A percentile compares a stretch with the other conserved stretches of the same genome.
Evolutionary conservation across 176 grass and related monocot genomes (phyloP).

Genomic region (Cocos nucifera): DNA sequence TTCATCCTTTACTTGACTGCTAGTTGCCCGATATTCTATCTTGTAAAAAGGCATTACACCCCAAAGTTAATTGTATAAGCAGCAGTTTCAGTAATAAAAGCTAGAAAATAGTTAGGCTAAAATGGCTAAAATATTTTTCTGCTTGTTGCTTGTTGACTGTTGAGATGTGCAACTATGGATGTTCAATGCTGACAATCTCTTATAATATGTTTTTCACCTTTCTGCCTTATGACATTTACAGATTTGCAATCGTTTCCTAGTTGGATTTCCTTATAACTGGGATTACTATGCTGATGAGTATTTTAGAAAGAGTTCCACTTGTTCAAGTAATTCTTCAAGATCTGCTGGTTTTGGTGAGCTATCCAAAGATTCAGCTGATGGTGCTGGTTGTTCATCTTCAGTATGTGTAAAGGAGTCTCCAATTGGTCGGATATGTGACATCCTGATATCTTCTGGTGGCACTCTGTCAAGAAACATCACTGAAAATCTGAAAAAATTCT

Average conservation of each 20-base stretch:
- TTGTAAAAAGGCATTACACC: neutral
- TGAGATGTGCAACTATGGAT: too few relatives aligned
- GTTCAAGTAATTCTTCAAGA: constrained; percentile 6
- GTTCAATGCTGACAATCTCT: too few relatives aligned
- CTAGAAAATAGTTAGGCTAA: neutral
- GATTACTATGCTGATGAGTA: constrained; percentile 7
- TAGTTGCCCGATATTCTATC: neutral
- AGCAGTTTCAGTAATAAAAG: neutral
- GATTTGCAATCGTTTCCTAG: constrained; percentile 13
- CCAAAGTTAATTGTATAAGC: too few relatives aligned
- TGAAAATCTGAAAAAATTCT: too few relatives aligned
- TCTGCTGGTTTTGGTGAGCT: neutral
- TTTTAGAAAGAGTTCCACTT: neutral
- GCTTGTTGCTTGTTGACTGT: too few relatives aligned
- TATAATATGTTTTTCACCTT: neutral
- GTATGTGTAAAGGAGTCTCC: too few relatives aligned
- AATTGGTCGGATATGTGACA: too few relatives aligned
- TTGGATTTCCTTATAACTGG: constrained; percentile 8
- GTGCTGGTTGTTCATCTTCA: neutral
- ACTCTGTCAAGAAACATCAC: too few relatives aligned
- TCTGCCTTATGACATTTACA: constrained; percentile 11
- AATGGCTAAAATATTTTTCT: too few relatives aligned
- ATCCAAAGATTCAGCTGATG: neutral
- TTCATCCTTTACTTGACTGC: neutral
- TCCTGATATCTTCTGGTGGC: too few relatives aligned